These are phyloP conservation scores for Yarrowia keelungensis DNA, from an alignment of 805 yeast species.

Conservation along the genomic window DNA sequence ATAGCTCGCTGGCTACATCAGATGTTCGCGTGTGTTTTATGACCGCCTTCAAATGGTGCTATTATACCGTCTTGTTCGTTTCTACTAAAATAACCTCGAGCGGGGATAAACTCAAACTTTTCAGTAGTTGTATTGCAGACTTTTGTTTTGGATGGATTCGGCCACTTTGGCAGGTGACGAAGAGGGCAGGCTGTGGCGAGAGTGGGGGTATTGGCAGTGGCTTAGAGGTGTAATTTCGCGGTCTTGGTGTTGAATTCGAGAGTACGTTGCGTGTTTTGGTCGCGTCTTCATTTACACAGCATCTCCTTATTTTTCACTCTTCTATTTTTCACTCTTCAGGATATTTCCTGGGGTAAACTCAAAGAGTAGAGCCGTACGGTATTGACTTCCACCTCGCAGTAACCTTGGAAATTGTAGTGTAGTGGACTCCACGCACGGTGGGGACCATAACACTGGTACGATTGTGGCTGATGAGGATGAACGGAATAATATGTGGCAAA, in stretches of 20 bases:
- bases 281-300: too few relatives aligned
- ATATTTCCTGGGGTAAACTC: conserved; percentile 18
- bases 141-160: conserved; percentile 12
- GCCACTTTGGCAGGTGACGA: neutral
- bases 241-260: too few relatives aligned
- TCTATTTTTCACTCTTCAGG: too few relatives aligned
- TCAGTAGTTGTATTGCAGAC: conserved; percentile 3
- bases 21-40: too few relatives aligned
- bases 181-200: neutral
- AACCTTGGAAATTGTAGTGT: neutral
- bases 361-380: conserved; percentile 30
- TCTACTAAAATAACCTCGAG: neutral
- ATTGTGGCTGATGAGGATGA: neutral
- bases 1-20: too few relatives aligned
- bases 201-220: too few relatives aligned
- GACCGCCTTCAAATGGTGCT: too few relatives aligned
- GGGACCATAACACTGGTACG: neutral
- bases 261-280: too few relatives aligned
- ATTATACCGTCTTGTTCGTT: too few relatives aligned
- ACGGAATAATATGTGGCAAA: too few relatives aligned
- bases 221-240: too few relatives aligned
- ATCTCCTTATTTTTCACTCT: too few relatives aligned
- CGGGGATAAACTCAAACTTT: conserved; percentile 15
- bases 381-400: conserved; percentile 9
- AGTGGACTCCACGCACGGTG: neutral